Conservation (phyloP, 2,329 filamentous ascomycete genomes). For the Paraphoma sp. region DNA sequence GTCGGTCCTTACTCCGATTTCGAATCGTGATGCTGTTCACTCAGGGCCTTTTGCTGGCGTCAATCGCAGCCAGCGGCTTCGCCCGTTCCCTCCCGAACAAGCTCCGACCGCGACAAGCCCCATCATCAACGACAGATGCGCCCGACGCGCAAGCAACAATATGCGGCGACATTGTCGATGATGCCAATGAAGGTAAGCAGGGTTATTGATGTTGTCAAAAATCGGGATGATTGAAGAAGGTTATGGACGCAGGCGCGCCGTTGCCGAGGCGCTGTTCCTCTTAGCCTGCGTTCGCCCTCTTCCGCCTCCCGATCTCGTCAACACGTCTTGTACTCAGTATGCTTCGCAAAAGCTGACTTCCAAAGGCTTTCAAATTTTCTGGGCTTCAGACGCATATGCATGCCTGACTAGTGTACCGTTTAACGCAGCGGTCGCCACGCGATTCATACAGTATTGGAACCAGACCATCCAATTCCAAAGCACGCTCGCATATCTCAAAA, state of each 20-base stretch:
- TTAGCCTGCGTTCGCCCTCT: neutral
- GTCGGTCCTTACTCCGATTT: neutral
- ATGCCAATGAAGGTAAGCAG: constrained; percentile 12
- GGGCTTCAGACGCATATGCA: constrained; percentile 13
- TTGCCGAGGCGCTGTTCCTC: neutral
- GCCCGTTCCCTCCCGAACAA: constrained; percentile 10
- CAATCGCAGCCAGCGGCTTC: constrained; percentile 3
- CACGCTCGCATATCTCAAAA: constrained; percentile 51
- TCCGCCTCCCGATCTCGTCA: neutral
- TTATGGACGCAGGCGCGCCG: neutral
- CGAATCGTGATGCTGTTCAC: neutral
- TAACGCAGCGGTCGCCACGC: constrained; percentile 50
- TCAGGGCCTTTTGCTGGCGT: neutral
- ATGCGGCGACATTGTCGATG: constrained; percentile 18
- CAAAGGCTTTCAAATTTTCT: neutral
- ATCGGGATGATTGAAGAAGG: neutral
- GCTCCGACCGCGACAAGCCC: constrained; percentile 10
- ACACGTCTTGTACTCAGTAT: neutral
- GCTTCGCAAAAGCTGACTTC: no score
- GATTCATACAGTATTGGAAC: constrained; percentile 55
- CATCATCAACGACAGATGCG: constrained; percentile 1
- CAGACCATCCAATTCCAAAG: constrained; percentile 55
- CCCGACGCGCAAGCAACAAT: constrained; percentile 10
- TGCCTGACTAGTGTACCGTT: constrained; percentile 57
- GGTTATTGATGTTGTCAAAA: neutral